A percentile compares a stretch with the other conserved stretches of the same genome.
Conservation (phyloP, 306 rosid species). For the Hippophae tibetana region DNA sequence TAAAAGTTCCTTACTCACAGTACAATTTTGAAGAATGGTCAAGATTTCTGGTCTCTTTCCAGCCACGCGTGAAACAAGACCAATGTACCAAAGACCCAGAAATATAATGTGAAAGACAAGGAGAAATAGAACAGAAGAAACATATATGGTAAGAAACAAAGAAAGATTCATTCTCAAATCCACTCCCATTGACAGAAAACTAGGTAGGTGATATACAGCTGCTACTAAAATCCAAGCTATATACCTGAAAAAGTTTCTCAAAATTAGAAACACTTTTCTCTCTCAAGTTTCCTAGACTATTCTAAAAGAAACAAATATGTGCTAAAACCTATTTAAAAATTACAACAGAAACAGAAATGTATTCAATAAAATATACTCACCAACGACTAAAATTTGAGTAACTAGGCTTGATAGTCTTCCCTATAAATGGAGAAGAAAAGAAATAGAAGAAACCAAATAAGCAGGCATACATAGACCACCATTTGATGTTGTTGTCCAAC, state of each 20-base stretch:
- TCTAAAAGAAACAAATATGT: neutral
- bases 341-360: constrained; percentile 1
- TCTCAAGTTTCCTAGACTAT: neutral
- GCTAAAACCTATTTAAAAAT: constrained; percentile 1
- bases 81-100: constrained; percentile 87
- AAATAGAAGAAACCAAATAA: constrained; percentile 89
- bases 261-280: constrained; percentile 16
- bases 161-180: constrained; percentile 95
- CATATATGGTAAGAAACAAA: constrained; percentile 67
- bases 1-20: constrained; percentile 42
- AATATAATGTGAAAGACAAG: constrained; percentile 74
- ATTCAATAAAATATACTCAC: constrained; percentile 38
- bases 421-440: constrained; percentile 93
- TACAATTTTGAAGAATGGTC: constrained; percentile 84
- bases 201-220: constrained; percentile 95
- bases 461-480: constrained; percentile 97
- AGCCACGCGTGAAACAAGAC: constrained; percentile 95
- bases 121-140: constrained; percentile 86
- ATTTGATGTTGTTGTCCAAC: constrained; percentile 82
- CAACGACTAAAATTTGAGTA: constrained; percentile 98
- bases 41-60: constrained; percentile 80
- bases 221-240: constrained; percentile 89
- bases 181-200: constrained; percentile 95
- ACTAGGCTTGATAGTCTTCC: constrained; percentile 94
- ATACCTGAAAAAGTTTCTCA: constrained; percentile 52